Base-by-base conservation (phyloP, 1,284 basidiomycete genomes). In the Binderoboletus segoi region DNA sequence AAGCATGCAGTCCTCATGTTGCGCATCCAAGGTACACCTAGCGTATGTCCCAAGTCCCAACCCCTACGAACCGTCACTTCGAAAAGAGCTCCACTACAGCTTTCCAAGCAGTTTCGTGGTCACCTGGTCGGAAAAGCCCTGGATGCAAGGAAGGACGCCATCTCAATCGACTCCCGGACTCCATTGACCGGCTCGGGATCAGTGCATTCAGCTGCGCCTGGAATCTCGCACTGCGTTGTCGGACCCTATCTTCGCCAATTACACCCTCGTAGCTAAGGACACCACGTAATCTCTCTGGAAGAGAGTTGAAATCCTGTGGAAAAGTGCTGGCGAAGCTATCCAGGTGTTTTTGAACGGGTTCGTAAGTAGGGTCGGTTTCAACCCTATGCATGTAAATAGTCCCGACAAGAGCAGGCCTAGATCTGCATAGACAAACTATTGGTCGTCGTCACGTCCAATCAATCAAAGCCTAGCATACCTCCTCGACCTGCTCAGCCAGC, bases 321-420 rank as follows among this genome's bases (percentile, higher is more conserved):
- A 66, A 58, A 11, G 57, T 28, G 16, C 0, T 0, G 3, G 43
- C 49, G 3, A 66, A 66, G 13, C 33, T 11, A 38, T 61, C 4
- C 47, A 69, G 12, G 8, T 66, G 50, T 0, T n/a, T 0, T 13
- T 59, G 65, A 15, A 69, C 20, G 8, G 20, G 0, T 24, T 54
- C 23, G 20, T 4, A 0, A 1, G 0, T 0, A 13, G 43, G 60
- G 28, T 54, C 18, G 8, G 15, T 44, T 38, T 56, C 67, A n/a
- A 66, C 7, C 42, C 53, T 50, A 47, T 64, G 54, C 53, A 66
- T 6, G 32, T 66, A 66, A n/a, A 66, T 59, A 16, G 8, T 55
- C 35, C 66, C 65, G 3, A 46, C 15, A 21, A 28, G 35, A 20
- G 51, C 55, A 26, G 67, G 66, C 24, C 5, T 55, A 26, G 10